phyloP scores from a whole-genome alignment of 495 filamentous ascomycete genomes.

The Hyaloscypha finlandica region DNA sequence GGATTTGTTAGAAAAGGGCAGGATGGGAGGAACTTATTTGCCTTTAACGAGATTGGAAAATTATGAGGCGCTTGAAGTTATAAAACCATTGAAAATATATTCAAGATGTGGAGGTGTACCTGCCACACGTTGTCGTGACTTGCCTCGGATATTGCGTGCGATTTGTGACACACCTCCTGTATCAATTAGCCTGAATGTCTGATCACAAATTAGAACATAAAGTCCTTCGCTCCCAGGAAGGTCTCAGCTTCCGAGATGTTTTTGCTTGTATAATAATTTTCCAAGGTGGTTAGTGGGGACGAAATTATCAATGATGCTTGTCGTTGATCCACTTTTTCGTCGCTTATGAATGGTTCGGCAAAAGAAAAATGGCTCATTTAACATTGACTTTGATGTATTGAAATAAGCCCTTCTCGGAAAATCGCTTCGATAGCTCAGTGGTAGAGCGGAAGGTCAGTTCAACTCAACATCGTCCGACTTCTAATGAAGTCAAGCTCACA shows the following conservation, averaged over 20 bases:
- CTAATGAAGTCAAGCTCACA: too few species aligned
- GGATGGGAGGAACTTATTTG: constrained; percentile 45
- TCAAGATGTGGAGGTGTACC: neutral
- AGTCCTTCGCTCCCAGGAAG: neutral
- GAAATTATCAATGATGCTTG: too few species aligned
- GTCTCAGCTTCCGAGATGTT: neutral
- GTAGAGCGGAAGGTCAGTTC: constrained; percentile 21
- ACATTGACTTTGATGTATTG: neutral
- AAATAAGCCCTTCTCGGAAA: neutral
- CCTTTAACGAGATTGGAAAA: constrained; percentile 32
- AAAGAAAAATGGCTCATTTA: neutral
- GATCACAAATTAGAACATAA: neutral
- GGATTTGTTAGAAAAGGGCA: constrained; percentile 39
- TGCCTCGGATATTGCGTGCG: neutral
- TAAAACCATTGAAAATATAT: neutral
- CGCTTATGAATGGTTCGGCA: too few species aligned
- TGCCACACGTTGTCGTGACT: neutral
- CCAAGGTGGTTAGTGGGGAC: too few species aligned
- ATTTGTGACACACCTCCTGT: neutral
- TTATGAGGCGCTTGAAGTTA: neutral
- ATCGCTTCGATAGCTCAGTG: constrained; percentile 18
- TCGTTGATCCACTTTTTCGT: too few species aligned
- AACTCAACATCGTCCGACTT: too few species aligned
- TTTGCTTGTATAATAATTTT: too few species aligned
- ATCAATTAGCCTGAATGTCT: neutral